These are phyloP conservation scores for Rauvolfia tetraphylla DNA, from an alignment of 257 asterid genomes.

Conservation along the genomic window DNA sequence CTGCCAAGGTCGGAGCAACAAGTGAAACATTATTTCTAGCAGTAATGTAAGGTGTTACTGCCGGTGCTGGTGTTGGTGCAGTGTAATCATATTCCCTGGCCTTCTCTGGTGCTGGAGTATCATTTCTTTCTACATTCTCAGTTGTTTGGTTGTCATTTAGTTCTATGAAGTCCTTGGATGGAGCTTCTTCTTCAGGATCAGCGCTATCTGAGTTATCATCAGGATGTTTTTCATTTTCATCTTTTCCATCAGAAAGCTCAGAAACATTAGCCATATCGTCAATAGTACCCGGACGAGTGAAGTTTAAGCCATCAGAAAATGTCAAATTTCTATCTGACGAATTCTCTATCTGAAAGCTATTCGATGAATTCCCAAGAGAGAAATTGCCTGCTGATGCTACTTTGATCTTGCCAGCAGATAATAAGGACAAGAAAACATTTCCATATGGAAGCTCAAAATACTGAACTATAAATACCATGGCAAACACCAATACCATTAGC, in stretches of 20 bases:
- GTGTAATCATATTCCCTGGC: conserved; percentile 17
- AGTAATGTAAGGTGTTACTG: conserved; percentile 10
- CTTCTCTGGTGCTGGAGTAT: conserved; percentile 27
- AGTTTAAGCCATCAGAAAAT: conserved; percentile 24
- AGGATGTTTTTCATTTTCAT: conserved; percentile 19
- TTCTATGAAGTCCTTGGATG: conserved; percentile 37
- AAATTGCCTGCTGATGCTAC: conserved; percentile 19
- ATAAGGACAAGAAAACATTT: conserved; percentile 42
- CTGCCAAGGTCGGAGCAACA: conserved; percentile 18
- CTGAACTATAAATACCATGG: conserved; percentile 51
- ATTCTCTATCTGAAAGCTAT: conserved; percentile 1
- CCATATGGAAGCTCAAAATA: conserved; percentile 61
- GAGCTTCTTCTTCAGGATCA: conserved; percentile 64
- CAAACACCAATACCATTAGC: conserved; percentile 52
- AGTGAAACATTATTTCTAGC: conserved; percentile 21
- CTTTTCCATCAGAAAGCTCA: conserved; percentile 26
- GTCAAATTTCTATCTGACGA: conserved; percentile 18
- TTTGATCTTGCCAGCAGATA: conserved; percentile 31
- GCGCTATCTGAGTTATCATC: conserved; percentile 29
- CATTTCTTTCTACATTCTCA: conserved; percentile 24
- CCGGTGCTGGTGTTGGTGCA: conserved; percentile 16
- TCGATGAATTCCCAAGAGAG: conserved; percentile 25
- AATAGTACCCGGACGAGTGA: conserved; percentile 19
- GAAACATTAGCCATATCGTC: conserved; percentile 18
- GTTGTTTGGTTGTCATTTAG: conserved; percentile 25